These are phyloP conservation scores for Apophysomyces variabilis DNA, from an alignment of 371 early-diverging fungal species.

Conservation along the genomic window DNA sequence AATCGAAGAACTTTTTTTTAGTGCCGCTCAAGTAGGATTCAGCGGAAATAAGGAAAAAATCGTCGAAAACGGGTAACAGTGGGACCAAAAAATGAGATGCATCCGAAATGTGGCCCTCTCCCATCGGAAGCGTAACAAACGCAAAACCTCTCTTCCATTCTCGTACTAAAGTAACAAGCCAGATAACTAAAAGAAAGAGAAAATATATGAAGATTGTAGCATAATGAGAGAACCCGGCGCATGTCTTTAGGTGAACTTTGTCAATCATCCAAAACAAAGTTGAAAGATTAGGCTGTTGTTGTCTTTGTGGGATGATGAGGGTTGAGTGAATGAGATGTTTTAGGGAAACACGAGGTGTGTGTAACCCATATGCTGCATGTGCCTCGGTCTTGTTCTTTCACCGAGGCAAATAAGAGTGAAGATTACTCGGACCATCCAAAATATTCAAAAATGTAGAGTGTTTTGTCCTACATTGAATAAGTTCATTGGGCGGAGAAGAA, in stretches of 20 bases:
- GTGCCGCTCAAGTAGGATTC: not conserved
- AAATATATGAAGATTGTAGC: too few relatives aligned
- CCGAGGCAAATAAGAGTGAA: conserved; percentile 10
- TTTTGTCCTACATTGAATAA: too few relatives aligned
- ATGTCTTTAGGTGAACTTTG: not conserved
- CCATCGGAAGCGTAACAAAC: too few relatives aligned
- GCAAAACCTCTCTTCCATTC: too few relatives aligned
- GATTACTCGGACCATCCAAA: conserved; percentile 8
- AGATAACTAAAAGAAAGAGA: too few relatives aligned
- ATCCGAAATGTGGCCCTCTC: conserved; percentile 1
- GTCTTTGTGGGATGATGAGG: conserved; percentile 8
- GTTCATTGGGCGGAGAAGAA: not conserved
- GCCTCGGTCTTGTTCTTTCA: conserved; percentile 17
- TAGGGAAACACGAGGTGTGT: conserved; percentile 27
- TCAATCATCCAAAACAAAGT: not conserved
- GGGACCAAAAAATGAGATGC: not conserved
- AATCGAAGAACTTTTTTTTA: not conserved
- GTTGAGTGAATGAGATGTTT: too few relatives aligned
- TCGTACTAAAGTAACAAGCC: too few relatives aligned
- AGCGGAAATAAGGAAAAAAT: conserved; percentile 7
- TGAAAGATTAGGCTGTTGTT: not conserved
- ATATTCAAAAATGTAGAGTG: not conserved
- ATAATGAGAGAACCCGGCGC: too few relatives aligned
- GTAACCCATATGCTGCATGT: conserved; percentile 28
- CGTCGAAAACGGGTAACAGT: not conserved